Evolutionary conservation across 73 alveolate genomes (phyloP).

Genomic region (Paramecium pentaurelia): DNA sequence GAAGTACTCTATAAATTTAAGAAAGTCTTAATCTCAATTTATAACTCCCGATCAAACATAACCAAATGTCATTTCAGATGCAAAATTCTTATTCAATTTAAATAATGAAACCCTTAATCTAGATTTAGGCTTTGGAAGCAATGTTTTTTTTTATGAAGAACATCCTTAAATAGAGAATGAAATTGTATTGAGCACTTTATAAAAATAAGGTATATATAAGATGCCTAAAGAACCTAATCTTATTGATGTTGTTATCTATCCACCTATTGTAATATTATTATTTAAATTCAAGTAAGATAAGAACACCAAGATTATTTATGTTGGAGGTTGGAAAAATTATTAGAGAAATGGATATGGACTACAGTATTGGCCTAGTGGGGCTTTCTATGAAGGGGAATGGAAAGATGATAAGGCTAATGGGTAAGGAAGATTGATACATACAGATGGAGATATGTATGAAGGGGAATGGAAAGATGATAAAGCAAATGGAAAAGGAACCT

Average conservation of each 20-base stretch:
- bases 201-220: not conserved
- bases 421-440: slow-evolving; percentile 20
- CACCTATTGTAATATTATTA: not conserved
- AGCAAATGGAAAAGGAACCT: slow-evolving; percentile 76
- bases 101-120: not conserved
- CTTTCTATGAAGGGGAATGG: slow-evolving; percentile 42
- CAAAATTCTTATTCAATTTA: not conserved
- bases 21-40: not conserved
- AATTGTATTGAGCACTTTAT: not conserved
- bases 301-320: not conserved
- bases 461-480: slow-evolving; percentile 61
- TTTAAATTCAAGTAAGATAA: not conserved
- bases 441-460: slow-evolving; percentile 64
- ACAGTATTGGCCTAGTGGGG: slow-evolving; percentile 39
- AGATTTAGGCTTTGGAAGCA: not conserved
- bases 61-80: not conserved
- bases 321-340: slow-evolving; percentile 45
- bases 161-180: not conserved
- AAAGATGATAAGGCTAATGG: slow-evolving; percentile 51
- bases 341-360: slow-evolving; percentile 51
- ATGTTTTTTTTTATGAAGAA: not conserved
- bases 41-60: not conserved
- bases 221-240: not conserved
- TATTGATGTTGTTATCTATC: not conserved
- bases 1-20: not conserved